Base-by-base conservation (phyloP, 805 yeast genomes). In the Lachancea quebecensis region DNA sequence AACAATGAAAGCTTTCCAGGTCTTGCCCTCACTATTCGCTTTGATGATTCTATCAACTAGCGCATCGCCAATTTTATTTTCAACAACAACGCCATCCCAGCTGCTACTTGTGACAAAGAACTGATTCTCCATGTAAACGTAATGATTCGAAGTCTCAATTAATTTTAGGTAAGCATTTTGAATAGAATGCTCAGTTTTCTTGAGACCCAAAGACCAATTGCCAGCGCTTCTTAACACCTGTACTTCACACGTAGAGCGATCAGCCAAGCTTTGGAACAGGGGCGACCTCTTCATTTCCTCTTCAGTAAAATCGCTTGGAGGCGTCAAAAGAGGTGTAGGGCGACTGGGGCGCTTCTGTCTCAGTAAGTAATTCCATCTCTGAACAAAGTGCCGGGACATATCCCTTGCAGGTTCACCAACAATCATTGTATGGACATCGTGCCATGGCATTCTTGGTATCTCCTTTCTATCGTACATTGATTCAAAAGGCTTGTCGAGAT, bases 371-470 rank as follows among this genome's bases (percentile, higher is more conserved):
- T 93, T 93, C 99, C 99, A 93, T 56, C 99, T 77, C 68, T 93
- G 99, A 11, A 89, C 95, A 66, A 95, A 93, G 64, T 93, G 98
- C 46, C 99, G 77, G 0, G 95, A 77, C 42, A 91, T 66, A 63
- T 93, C 99, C 48, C 97, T 75, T 0, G 98, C 99, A 3, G 90
- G 80, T 57, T 90, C 95, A 11, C 99, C 99, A 2, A 90, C 78
- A 1, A 95, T 81, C 68, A 89, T 80, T 95, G 90, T 93, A 54
- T 93, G 98, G 33, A 93, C 87, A 73, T 93, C 99, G 65, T 93
- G 99, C 99, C 99, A 93, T 9, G 99, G 99, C 99, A 93, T 93
- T 56, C 99, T 77, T 2, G 99, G 98, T 16, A 78, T 74, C 15
- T 64, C 64, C 12, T 75, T 70, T 49, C 99, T 75, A 63, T 93